Conservation (phyloP, 176 grass and related monocot species). For the Oryza rufipogon region DNA sequence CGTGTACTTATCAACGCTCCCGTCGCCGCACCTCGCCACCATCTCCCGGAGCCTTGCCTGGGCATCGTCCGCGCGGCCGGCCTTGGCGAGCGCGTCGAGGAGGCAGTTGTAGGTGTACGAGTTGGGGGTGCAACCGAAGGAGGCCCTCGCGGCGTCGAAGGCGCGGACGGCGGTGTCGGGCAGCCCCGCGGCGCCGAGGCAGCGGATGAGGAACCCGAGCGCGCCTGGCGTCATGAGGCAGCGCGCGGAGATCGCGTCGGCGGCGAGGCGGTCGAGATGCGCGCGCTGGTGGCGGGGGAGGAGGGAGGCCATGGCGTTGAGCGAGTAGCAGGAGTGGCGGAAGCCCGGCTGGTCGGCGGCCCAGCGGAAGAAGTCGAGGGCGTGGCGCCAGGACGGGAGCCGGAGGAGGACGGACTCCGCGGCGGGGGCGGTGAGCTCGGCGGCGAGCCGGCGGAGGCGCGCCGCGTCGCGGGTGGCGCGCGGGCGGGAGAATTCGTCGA, state of each 20-base stretch:
- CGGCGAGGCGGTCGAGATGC: conserved; percentile 55
- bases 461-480: conserved; percentile 41
- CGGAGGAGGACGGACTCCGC: conserved; percentile 57
- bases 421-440: conserved; percentile 30
- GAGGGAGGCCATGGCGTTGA: conserved; percentile 75
- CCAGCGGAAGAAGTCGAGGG: conserved; percentile 85
- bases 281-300: conserved; percentile 50
- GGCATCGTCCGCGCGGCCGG: conserved; percentile 37
- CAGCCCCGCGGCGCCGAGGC: conserved; percentile 58
- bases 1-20: conserved; percentile 69
- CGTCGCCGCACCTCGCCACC: conserved; percentile 35
- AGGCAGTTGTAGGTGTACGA: conserved; percentile 87
- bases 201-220: conserved; percentile 77
- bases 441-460: conserved; percentile 54
- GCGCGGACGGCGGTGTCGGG: conserved; percentile 51
- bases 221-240: conserved; percentile 73
- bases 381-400: conserved; percentile 61
- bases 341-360: conserved; percentile 58
- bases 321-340: conserved; percentile 85
- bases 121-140: conserved; percentile 66
- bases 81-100: conserved; percentile 66
- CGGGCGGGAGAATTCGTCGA: conserved; percentile 78
- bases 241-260: conserved; percentile 37
- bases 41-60: conserved; percentile 74
- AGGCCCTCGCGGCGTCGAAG: conserved; percentile 54